Percentiles rank a stretch among this genome's conserved stretches.
Evolutionary conservation across 192 early-diverging fungal species (phyloP).

Genomic region (Linnemannia schmuckeri): DNA sequence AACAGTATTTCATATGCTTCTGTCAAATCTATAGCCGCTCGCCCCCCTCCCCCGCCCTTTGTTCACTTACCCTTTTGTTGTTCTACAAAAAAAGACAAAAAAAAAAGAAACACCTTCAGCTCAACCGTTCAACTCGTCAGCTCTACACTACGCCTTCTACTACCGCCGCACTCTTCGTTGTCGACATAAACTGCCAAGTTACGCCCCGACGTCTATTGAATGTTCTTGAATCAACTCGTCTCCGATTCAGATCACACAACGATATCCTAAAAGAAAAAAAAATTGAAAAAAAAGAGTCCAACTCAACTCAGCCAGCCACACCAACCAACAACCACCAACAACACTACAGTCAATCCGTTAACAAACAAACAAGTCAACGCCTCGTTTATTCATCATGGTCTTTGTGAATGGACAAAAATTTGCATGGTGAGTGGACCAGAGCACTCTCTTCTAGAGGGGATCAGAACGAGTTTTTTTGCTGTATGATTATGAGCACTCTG

Average conservation of each 20-base stretch:
- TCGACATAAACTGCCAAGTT: not conserved
- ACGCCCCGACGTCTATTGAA: constrained; percentile 4
- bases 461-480: not conserved
- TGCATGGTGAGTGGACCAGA: constrained; percentile 44
- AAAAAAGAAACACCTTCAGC: not conserved
- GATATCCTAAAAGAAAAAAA: not conserved
- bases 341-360: not conserved
- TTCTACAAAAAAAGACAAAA: constrained; percentile 19
- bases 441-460: not conserved
- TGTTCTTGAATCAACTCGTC: not conserved
- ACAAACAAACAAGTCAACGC: too few relatives aligned
- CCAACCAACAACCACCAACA: not conserved
- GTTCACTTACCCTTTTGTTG: constrained; percentile 9
- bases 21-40: constrained; percentile 38
- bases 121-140: not conserved
- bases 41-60: constrained; percentile 9
- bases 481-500: not conserved
- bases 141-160: not conserved
- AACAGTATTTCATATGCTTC: constrained; percentile 29
- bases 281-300: constrained; percentile 18
- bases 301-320: not conserved
- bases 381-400: constrained; percentile 31
- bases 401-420: constrained; percentile 60
- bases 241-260: not conserved
- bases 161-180: not conserved